These are phyloP conservation scores for Globisporangium recalcitrans DNA, from an alignment of 352 stramenopile species.

Conservation along the genomic window DNA sequence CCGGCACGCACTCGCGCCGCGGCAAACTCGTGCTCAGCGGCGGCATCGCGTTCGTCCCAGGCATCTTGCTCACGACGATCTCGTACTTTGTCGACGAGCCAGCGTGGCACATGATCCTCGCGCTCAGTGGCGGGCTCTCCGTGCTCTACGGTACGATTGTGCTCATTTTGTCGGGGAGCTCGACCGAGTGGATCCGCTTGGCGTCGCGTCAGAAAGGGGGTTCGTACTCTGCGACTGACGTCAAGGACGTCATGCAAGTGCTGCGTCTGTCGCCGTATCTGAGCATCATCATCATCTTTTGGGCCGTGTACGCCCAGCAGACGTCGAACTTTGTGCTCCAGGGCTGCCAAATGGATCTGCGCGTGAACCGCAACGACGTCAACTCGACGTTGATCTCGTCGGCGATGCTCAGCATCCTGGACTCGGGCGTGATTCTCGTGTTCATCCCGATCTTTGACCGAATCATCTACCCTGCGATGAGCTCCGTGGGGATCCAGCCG, in stretches of 20 bases:
- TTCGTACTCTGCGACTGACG: slow-evolving; percentile 45
- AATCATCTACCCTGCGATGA: slow-evolving; percentile 74
- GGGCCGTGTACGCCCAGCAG: slow-evolving; percentile 81
- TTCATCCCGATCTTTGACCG: slow-evolving; percentile 89
- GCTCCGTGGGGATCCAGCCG: slow-evolving; percentile 54
- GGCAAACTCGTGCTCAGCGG: slow-evolving; percentile 77
- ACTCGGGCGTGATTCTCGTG: slow-evolving; percentile 86
- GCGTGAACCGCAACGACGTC: slow-evolving; percentile 31
- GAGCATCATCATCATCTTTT: slow-evolving; percentile 84
- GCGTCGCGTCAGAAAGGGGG: slow-evolving; percentile 49
- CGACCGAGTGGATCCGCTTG: slow-evolving; percentile 55
- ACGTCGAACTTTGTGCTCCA: slow-evolving; percentile 83
- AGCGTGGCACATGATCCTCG: slow-evolving; percentile 50
- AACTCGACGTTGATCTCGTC: slow-evolving; percentile 67
- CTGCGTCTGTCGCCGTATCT: slow-evolving; percentile 76
- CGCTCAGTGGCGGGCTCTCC: slow-evolving; percentile 39
- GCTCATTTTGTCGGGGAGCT: slow-evolving; percentile 53
- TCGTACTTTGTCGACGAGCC: slow-evolving; percentile 77
- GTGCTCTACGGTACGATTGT: slow-evolving; percentile 71
- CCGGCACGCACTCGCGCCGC: slow-evolving; percentile 40
- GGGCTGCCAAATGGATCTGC: slow-evolving; percentile 90
- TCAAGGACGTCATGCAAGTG: slow-evolving; percentile 74
- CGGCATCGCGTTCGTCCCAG: slow-evolving; percentile 57
- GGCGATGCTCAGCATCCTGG: slow-evolving; percentile 83
- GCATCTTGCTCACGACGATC: slow-evolving; percentile 69